Base-by-base conservation (phyloP, 2,329 filamentous ascomycete genomes). In the Penicillium sp. region DNA sequence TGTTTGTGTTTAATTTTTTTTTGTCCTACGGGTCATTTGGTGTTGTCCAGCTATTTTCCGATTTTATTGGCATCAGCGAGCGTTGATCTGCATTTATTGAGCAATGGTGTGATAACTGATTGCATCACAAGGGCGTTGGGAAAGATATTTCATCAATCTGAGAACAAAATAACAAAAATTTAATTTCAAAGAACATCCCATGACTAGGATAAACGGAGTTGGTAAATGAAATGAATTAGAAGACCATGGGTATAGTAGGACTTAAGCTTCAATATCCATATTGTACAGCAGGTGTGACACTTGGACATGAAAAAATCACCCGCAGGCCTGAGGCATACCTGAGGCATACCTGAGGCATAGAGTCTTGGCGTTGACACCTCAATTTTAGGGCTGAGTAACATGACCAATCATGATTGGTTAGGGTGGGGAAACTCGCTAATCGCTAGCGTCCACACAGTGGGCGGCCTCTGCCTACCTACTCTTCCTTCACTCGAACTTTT, bases 361-460 rank as follows among this genome's bases (percentile, higher is more conserved):
- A n/a, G 34, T 16, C 27, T 16, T 34, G 27, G 45, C 9, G 22
- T 24, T 8, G 24, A 24, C 45, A 44, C 44, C 21, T 42, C 21
- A 52, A 38, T 29, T 61, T 58, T 58, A 24, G 60, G 61, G 63
- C 57, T 31, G 9, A 1, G 27, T 27, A 3, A 3, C 10, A n/a
- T 4, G 2, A 4, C 7, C 29, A 43, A 38, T 44, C 32, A 13
- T 68, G 62, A 68, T 68, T 69, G 65, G 65, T 29, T 24, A 13
- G 3, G 9, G 45, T 57, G 41, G 50, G 41, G 44, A 54, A 40
- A 58, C 57, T 59, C 71, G 71, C 69, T 75, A 75, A 69, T 67
- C 63, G 54, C 66, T 74, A 73, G 72, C 67, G 72, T 71, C 71
- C 71, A 18, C 73, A 75, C 73, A 75, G 14, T 13, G 10, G 72